Evolutionary conservation across 2,329 filamentous ascomycete genomes (phyloP), one percentile per base, ranked within the genome.

Genomic region (Cladophialophora immunda): DNA sequence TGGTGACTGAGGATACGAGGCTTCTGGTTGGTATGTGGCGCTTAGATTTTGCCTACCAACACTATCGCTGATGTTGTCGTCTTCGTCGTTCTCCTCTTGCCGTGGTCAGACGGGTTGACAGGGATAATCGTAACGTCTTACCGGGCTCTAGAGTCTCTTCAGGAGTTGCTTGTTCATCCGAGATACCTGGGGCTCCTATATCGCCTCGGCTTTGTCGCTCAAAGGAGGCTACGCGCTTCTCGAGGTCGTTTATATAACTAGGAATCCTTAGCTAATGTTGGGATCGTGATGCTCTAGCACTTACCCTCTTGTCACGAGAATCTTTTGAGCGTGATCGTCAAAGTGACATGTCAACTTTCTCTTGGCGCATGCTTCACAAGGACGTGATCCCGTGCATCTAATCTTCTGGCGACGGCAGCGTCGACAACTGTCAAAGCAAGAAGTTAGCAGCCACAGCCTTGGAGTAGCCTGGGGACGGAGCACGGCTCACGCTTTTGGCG

Each of bases 261-360:
- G 11, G 36, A 29, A 15, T 53, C 53, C n/a, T 47, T 22, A 25
- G 62, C 32, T 22, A 36, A n/a, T 25, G 15, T n/a, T 4, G 34
- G 11, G 19, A n/a, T 15, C 9, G 29, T 15, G 17, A 25, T 30
- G 58, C 63, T 36, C 15, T n/a, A 47, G 56, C 62, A 70, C 74
- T 62, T 70, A 83, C 82, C 80, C 81, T 74, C 77, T 76, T 15
- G 82, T 83, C 3, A 85, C 82, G 3, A 85, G 72, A 15, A 85
- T 76, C 68, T 84, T 84, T 58, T 84, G 80, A 41, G 83, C 80
- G n/a, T 78, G 76, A 45, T 83, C 80, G 65, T 83, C 80, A 58
- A 83, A 83, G 5, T 75, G 74, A 62, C 81, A 83, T 0, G 75
- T 67, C 19, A 81, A 72, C n/a, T 78, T 79, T 25, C 81, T 77